Percentiles rank a stretch among this genome's conserved stretches.
Conservation (phyloP, 768 basidiomycete genomes). For the Hypsizygus marmoreus region DNA sequence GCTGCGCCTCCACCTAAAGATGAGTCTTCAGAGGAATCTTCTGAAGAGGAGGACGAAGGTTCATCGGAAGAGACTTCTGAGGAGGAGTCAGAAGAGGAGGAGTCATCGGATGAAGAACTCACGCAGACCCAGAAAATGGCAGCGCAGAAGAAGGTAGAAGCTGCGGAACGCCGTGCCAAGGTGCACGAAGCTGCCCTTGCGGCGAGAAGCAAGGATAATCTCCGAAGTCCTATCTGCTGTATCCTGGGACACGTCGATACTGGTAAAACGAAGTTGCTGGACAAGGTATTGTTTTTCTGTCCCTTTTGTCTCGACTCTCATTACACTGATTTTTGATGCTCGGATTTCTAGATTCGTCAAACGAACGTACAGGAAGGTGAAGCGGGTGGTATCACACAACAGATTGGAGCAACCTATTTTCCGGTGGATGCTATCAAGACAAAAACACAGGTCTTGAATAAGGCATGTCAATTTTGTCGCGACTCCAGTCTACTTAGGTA, state of each 20-base stretch:
- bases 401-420: slow-evolving; percentile 99
- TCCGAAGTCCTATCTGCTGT: slow-evolving; percentile 97
- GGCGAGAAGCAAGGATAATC: slow-evolving; percentile 82
- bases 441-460: slow-evolving; percentile 94
- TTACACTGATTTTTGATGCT: slow-evolving; percentile 2
- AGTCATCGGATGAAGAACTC: slow-evolving; percentile 64
- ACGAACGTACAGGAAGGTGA: slow-evolving; percentile 99
- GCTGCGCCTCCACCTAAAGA: slow-evolving; percentile 19
- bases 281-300: slow-evolving; percentile 63
- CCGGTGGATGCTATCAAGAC: slow-evolving; percentile 91
- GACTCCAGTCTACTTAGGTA: not conserved
- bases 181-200: slow-evolving; percentile 85
- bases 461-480: slow-evolving; percentile 40
- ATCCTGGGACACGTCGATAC: slow-evolving; percentile 99
- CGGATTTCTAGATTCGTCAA: slow-evolving; percentile 82
- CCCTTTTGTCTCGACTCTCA: slow-evolving; percentile 1
- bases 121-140: slow-evolving; percentile 67
- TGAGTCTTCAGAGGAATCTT: slow-evolving; percentile 31
- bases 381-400: slow-evolving; percentile 99
- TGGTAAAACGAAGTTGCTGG: slow-evolving; percentile 96
- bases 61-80: slow-evolving; percentile 54
- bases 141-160: slow-evolving; percentile 77
- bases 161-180: slow-evolving; percentile 77
- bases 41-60: slow-evolving; percentile 44
- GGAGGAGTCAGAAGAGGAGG: slow-evolving; percentile 47